Base-by-base conservation (phyloP, 1,284 basidiomycete genomes). In the Meira nashicola region DNA sequence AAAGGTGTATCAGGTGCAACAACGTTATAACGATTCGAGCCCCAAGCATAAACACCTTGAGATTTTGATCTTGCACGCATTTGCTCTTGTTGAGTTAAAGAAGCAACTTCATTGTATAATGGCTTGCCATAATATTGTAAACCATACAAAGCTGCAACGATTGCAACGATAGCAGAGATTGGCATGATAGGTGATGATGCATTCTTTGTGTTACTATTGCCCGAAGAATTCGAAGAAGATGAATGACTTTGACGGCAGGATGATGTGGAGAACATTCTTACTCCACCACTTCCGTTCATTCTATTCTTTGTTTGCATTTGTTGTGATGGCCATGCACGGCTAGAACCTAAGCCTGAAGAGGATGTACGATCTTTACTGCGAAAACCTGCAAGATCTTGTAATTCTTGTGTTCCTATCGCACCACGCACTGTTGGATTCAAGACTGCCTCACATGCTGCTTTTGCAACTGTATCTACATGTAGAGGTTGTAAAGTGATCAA, bases 381-480 rank as follows among this genome's bases (percentile, higher is more conserved):
- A 66, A 70, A 76, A 0, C 74, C 71, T 5, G 72, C 72, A 0
- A 76, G 64, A 50, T 60, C 59, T 17, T 66, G 59, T 25, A 76
- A 74, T 1, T 55, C 61, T 12, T 64, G 58, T 4, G 62, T 56
- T 25, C 68, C 66, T 25, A 73, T 57, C 28, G 64, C 47, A 8
- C 74, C 74, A 17, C 57, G 53, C 7, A 68, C 56, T 33, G 41
- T 59, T 2, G 79, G 79, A 51, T 63, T 65, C 60, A 77, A 79
- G 56, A 88, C 79, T 4, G 80, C 71, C 1, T 65, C 79, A 64
- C 86, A 86, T 9, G 92, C 85, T 0, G 92, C 91, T 69, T 88
- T 86, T 1, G 89, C 94, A 40, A 98, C 91, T 62, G 94, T 92
- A 71, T 98, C 94, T 25, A 96, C 90, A 75, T 98, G 94, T 50